These are phyloP conservation scores for Anthostomella pinea DNA, from an alignment of 2,329 filamentous ascomycete genomes.

Conservation along the genomic window DNA sequence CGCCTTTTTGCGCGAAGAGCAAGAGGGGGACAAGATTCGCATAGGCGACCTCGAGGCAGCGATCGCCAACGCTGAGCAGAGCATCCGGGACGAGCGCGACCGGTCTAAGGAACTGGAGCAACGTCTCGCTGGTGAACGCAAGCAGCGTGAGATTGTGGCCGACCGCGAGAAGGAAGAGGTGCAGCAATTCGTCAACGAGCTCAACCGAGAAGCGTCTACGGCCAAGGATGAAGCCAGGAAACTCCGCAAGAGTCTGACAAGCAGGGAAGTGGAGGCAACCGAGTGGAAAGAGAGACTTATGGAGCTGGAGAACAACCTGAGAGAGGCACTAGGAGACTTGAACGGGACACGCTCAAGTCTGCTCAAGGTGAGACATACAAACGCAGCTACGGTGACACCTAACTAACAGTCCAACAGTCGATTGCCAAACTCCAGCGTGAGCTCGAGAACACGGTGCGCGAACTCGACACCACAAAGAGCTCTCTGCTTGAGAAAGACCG, in stretches of 20 bases:
- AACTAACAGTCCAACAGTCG: constrained; percentile 47
- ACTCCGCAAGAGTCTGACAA: constrained; percentile 78
- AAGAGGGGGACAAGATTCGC: constrained; percentile 96
- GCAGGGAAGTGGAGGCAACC: constrained; percentile 81
- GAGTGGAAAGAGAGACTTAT: constrained; percentile 89
- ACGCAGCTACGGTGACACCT: background rate
- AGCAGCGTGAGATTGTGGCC: constrained; percentile 82
- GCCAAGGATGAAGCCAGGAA: constrained; percentile 84
- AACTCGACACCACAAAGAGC: constrained; percentile 75
- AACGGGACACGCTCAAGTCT: constrained; percentile 83
- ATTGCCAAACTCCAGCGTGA: constrained; percentile 86
- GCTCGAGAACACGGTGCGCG: constrained; percentile 77
- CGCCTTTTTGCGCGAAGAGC: constrained; percentile 91
- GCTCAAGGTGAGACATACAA: constrained; percentile 59
- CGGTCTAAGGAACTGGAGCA: constrained; percentile 68
- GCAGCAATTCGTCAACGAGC: constrained; percentile 87
- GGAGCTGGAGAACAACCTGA: constrained; percentile 84
- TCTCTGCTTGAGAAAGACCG: constrained; percentile 87
- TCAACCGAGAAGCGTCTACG: constrained; percentile 77
- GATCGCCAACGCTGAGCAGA: constrained; percentile 74
- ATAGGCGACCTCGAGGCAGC: constrained; percentile 90
- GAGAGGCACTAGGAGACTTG: constrained; percentile 82
- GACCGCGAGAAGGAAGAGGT: constrained; percentile 92
- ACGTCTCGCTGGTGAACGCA: constrained; percentile 74
- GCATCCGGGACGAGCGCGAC: constrained; percentile 81